Evolutionary conservation across 73 alveolate species (phyloP).

Genomic region (Tetrahymena thermophila): DNA sequence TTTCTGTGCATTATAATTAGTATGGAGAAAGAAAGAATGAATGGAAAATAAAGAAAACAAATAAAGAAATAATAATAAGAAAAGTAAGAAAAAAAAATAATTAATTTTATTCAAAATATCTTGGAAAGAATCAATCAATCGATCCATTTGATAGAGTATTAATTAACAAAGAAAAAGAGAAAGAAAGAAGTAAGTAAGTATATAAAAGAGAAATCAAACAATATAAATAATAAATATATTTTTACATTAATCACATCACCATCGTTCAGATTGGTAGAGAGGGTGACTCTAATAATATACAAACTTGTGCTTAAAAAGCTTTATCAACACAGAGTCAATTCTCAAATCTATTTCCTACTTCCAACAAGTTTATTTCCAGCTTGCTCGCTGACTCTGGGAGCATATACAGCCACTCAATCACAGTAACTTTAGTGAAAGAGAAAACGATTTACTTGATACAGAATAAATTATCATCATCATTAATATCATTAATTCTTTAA

Average conservation of each 20-base stretch:
- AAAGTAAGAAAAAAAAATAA: not conserved
- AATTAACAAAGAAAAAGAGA: too few relatives aligned
- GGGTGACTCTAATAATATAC: not conserved
- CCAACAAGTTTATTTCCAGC: not conserved
- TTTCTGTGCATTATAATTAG: not conserved
- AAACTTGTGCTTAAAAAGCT: not conserved
- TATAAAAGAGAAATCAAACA: not conserved
- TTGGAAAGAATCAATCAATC: not conserved
- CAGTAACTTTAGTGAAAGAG: not conserved
- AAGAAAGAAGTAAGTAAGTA: not conserved
- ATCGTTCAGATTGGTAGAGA: not conserved
- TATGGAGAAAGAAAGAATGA: not conserved
- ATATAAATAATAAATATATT: too few relatives aligned
- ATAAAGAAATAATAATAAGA: not conserved
- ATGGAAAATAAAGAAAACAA: not conserved
- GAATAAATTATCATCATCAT: too few relatives aligned
- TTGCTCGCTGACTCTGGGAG: slow-evolving; percentile 1
- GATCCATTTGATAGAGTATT: not conserved
- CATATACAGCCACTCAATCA: not conserved
- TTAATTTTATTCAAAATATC: not conserved
- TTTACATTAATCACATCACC: not conserved
- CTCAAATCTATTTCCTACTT: not conserved
- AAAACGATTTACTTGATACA: not conserved
- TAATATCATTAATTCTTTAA: too few relatives aligned
- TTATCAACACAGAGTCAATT: not conserved